Conservation (phyloP, 2,329 filamentous ascomycete species). For the Aspergillus brunneoviolaceus region DNA sequence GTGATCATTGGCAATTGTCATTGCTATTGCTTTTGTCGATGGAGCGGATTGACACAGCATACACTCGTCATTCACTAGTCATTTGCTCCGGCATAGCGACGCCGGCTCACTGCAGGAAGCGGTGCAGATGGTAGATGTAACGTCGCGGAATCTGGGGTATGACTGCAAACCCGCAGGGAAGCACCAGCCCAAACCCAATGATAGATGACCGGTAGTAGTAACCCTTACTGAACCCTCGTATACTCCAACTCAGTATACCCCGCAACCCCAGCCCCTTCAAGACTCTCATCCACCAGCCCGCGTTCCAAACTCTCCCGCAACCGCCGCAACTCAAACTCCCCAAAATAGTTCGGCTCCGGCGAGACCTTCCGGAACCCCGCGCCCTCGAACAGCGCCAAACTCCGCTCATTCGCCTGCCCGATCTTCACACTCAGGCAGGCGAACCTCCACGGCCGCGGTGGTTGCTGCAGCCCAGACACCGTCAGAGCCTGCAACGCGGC, state of each 20-base stretch:
- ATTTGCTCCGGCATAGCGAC: too few relatives aligned
- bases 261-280: constrained; percentile 34
- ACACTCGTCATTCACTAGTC: too few relatives aligned
- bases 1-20: constrained; percentile 7
- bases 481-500: constrained; percentile 12
- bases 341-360: constrained; percentile 63
- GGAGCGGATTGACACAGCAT: background rate
- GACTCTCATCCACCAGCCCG: constrained; percentile 25
- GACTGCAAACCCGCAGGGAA: background rate
- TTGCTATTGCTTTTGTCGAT: background rate
- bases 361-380: constrained; percentile 56
- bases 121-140: too few relatives aligned
- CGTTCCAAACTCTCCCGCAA: constrained; percentile 31
- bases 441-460: constrained; percentile 18
- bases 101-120: too few relatives aligned
- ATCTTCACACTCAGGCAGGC: constrained; percentile 62
- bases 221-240: constrained; percentile 12
- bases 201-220: background rate
- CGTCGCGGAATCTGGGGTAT: too few relatives aligned
- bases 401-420: constrained; percentile 55
- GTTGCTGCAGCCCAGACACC: background rate
- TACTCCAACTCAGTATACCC: constrained; percentile 44
- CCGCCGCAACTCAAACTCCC: constrained; percentile 61
- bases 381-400: constrained; percentile 61
- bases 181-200: background rate